Percentiles rank a stretch among this genome's conserved stretches.
phyloP scores from a whole-genome alignment of 2,329 filamentous ascomycete genomes.

The Xylariaceae sp. region DNA sequence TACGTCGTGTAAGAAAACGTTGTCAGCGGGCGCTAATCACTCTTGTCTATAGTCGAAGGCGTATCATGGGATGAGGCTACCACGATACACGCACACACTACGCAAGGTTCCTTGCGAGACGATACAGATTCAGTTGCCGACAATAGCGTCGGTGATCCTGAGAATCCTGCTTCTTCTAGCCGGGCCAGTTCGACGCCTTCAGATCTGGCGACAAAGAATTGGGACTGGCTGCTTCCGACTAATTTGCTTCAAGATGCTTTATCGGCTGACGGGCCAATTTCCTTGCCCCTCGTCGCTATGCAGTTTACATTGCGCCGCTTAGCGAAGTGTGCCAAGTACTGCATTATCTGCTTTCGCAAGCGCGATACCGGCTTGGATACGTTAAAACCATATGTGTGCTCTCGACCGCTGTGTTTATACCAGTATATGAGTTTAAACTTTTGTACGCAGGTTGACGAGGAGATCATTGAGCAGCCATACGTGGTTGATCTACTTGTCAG shows the following conservation, averaged over 20 bases:
- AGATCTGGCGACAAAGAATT: not conserved
- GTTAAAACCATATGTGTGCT: conserved; percentile 75
- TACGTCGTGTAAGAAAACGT: too few relatives aligned
- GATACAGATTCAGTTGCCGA: too few relatives aligned
- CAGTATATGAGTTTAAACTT: conserved; percentile 86
- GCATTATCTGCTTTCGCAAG: conserved; percentile 73
- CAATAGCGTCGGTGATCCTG: too few relatives aligned
- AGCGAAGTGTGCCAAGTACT: conserved; percentile 77
- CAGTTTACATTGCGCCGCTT: conserved; percentile 75
- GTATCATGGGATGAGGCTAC: too few relatives aligned
- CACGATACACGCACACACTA: too few relatives aligned
- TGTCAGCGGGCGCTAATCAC: too few relatives aligned
- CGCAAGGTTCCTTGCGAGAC: too few relatives aligned
- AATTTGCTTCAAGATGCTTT: conserved; percentile 29
- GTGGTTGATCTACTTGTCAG: conserved; percentile 81
- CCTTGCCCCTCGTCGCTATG: conserved; percentile 55
- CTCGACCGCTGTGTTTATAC: conserved; percentile 68
- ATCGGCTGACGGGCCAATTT: conserved; percentile 33
- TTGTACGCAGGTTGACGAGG: conserved; percentile 78
- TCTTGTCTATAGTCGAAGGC: too few relatives aligned
- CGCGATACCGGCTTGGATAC: conserved; percentile 60
- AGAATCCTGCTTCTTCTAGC: too few relatives aligned
- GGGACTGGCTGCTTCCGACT: conserved; percentile 18
- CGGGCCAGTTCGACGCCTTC: too few relatives aligned
- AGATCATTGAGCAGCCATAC: conserved; percentile 70